Conservation (phyloP, 352 stramenopile species). For the Phytophthora europaea region DNA sequence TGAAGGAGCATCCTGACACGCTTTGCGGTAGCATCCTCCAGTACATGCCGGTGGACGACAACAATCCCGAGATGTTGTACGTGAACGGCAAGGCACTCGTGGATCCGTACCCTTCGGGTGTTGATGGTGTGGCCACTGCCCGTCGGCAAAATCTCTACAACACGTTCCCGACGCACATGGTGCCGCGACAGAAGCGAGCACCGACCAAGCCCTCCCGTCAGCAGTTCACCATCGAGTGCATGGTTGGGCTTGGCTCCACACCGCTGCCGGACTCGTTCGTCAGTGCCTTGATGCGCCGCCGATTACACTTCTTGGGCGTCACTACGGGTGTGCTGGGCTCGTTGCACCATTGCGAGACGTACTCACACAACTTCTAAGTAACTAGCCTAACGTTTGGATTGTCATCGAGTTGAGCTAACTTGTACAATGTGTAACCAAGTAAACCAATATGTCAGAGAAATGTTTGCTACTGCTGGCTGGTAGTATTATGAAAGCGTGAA, state of each 20-base stretch:
- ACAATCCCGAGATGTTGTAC: constrained; percentile 35
- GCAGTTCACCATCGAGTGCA: constrained; percentile 50
- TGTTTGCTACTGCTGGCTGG: not conserved
- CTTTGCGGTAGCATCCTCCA: constrained; percentile 38
- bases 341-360: constrained; percentile 48
- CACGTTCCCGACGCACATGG: constrained; percentile 60
- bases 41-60: constrained; percentile 34
- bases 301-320: constrained; percentile 53
- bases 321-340: constrained; percentile 37
- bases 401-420: not conserved
- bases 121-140: constrained; percentile 26
- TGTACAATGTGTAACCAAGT: not conserved
- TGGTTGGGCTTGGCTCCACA: constrained; percentile 56
- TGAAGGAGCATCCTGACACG: constrained; percentile 43
- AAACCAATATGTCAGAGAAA: not conserved
- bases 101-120: constrained; percentile 37
- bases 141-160: constrained; percentile 56
- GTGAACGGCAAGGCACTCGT: constrained; percentile 38
- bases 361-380: constrained; percentile 22
- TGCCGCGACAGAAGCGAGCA: constrained; percentile 47
- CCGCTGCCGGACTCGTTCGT: constrained; percentile 49
- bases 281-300: constrained; percentile 42
- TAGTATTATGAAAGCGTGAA: not conserved
- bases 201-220: constrained; percentile 22
- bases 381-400: not conserved